A percentile compares a stretch with the other conserved stretches of the same genome.
Conservation (phyloP, 2,329 filamentous ascomycete species). For the Tympanopsis confertula region DNA sequence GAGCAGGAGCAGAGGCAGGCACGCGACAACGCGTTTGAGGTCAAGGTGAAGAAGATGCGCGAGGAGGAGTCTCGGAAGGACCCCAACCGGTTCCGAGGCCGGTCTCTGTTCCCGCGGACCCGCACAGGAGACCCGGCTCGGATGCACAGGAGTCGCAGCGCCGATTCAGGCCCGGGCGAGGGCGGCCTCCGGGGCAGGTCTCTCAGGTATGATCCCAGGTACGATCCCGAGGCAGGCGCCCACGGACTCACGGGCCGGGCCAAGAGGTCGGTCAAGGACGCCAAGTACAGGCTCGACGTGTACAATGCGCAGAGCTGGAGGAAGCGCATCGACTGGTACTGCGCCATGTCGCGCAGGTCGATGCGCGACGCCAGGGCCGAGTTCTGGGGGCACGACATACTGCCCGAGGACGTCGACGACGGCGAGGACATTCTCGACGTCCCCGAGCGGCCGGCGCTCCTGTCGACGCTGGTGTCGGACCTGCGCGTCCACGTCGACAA, state of each 20-base stretch:
- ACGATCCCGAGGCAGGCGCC: slow-evolving; percentile 69
- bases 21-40: slow-evolving; percentile 75
- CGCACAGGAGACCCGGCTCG: slow-evolving; percentile 39
- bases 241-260: slow-evolving; percentile 58
- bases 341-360: slow-evolving; percentile 56
- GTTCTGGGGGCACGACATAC: slow-evolving; percentile 72
- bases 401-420: slow-evolving; percentile 72
- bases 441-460: slow-evolving; percentile 71
- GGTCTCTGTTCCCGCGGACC: slow-evolving; percentile 37
- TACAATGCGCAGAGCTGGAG: slow-evolving; percentile 90
- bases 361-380: slow-evolving; percentile 68
- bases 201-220: slow-evolving; percentile 41
- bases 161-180: slow-evolving; percentile 1
- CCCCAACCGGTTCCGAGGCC: slow-evolving; percentile 37
- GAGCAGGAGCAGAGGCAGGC: slow-evolving; percentile 86
- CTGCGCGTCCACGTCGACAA: slow-evolving; percentile 80
- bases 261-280: slow-evolving; percentile 65
- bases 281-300: slow-evolving; percentile 60
- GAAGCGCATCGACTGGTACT: slow-evolving; percentile 70
- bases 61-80: slow-evolving; percentile 54
- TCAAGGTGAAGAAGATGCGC: slow-evolving; percentile 76
- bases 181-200: background rate
- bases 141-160: slow-evolving; percentile 18
- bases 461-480: slow-evolving; percentile 72
- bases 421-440: slow-evolving; percentile 77